phyloP scores from a whole-genome alignment of 2,329 filamentous ascomycete genomes.

The Trichoderma brevicompactum region DNA sequence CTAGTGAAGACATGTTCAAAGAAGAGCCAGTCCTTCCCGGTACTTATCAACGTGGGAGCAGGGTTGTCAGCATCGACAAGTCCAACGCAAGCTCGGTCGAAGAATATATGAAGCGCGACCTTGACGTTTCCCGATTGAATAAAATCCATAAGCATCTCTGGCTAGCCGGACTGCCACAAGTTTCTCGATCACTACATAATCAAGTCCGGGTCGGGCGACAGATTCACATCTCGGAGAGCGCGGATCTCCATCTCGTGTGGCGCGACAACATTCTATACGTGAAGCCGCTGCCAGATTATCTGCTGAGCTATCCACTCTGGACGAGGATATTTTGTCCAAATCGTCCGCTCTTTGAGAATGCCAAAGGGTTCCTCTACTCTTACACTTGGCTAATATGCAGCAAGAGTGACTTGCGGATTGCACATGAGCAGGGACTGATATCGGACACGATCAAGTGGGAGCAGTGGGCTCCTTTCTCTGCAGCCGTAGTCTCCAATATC shows the following conservation, averaged over 20 bases:
- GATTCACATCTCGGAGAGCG: slow-evolving; percentile 9
- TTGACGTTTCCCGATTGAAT: slow-evolving; percentile 7
- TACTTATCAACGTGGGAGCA: not conserved
- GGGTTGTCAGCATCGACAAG: not conserved
- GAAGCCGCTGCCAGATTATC: slow-evolving; percentile 17
- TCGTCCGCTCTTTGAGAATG: not conserved
- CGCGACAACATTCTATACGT: slow-evolving; percentile 15
- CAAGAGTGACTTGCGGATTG: slow-evolving; percentile 20
- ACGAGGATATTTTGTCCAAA: not conserved
- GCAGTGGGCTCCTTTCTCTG: slow-evolving; percentile 16
- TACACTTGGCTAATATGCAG: slow-evolving; percentile 18
- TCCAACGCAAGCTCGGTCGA: not conserved
- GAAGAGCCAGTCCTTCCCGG: not conserved
- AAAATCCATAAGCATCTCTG: slow-evolving; percentile 21
- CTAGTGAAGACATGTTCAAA: not conserved
- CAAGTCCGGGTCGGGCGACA: slow-evolving; percentile 12
- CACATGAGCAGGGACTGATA: not conserved
- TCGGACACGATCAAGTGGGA: slow-evolving; percentile 1
- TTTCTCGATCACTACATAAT: slow-evolving; percentile 7
- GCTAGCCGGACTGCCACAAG: slow-evolving; percentile 9
- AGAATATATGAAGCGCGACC: not conserved
- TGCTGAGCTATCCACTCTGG: slow-evolving; percentile 8
- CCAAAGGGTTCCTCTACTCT: slow-evolving; percentile 14
- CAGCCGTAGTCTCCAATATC: slow-evolving; percentile 8
- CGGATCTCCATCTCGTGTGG: slow-evolving; percentile 20